Conservation (phyloP, 2,329 filamentous ascomycete species). For the Trichoderma koningiopsis region DNA sequence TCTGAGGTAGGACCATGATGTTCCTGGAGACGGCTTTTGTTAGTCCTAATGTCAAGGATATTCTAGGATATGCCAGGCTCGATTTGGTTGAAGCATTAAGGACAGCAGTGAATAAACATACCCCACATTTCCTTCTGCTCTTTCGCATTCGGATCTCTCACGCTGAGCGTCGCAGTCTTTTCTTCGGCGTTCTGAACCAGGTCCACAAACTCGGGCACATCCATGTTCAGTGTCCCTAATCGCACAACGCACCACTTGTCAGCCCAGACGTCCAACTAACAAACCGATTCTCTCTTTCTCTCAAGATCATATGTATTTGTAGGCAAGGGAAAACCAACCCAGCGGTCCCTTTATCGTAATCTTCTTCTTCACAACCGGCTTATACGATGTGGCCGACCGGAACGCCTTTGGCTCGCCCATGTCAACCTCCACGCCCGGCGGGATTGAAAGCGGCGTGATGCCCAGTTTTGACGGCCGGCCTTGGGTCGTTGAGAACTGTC, state of each 20-base stretch:
- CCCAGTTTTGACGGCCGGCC: conserved; percentile 79
- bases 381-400: conserved; percentile 60
- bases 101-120: conserved; percentile 43
- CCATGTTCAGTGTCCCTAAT: conserved; percentile 71
- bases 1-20: conserved; percentile 83
- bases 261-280: conserved; percentile 8
- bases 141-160: conserved; percentile 68
- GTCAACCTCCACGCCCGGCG: conserved; percentile 77
- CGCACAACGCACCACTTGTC: neutral
- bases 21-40: conserved; percentile 58
- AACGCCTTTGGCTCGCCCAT: conserved; percentile 63
- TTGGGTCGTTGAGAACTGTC: conserved; percentile 70
- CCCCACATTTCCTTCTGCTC: conserved; percentile 96
- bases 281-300: too few species aligned
- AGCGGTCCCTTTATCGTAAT: conserved; percentile 80
- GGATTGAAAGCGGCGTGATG: conserved; percentile 75
- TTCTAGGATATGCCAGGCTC: too few species aligned
- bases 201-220: conserved; percentile 76
- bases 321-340: conserved; percentile 52
- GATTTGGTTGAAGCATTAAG: neutral
- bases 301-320: conserved; percentile 4
- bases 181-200: conserved; percentile 67
- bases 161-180: conserved; percentile 66
- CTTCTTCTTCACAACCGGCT: conserved; percentile 63
- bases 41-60: neutral